A percentile compares a stretch with the other conserved stretches of the same genome.
phyloP scores from a whole-genome alignment of 164 flowering plant genomes.

The Santalum album region DNA sequence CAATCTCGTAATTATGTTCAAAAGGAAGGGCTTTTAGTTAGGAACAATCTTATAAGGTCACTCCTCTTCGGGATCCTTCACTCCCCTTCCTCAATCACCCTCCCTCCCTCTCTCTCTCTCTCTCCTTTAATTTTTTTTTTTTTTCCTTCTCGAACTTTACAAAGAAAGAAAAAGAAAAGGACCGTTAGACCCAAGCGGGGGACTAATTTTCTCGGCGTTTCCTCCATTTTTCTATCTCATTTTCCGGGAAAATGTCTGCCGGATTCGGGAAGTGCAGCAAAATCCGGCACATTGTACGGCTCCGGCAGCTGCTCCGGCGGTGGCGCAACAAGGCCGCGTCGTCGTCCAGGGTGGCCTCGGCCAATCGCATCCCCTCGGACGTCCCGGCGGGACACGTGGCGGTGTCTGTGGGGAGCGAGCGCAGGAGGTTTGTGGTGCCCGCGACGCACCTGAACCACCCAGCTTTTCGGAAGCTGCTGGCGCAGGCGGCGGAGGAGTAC shows the following conservation, averaged over 20 bases:
- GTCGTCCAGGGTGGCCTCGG: constrained; percentile 22
- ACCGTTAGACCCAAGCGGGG: background rate
- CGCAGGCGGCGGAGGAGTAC: constrained; percentile 74
- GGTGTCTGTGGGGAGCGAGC: constrained; percentile 63
- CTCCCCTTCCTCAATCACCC: too few relatives aligned
- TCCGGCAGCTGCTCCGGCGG: constrained; percentile 65
- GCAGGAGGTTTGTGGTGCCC: constrained; percentile 59
- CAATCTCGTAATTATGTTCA: constrained; percentile 18
- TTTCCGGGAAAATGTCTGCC: constrained; percentile 23
- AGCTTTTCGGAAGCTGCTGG: constrained; percentile 49
- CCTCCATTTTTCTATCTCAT: background rate
- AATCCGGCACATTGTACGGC: constrained; percentile 53
- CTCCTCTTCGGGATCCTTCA: background rate
- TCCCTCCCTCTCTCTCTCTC: too few relatives aligned
- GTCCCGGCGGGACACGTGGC: constrained; percentile 78
- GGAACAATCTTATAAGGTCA: constrained; percentile 11
- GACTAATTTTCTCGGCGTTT: background rate
- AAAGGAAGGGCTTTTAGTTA: constrained; percentile 18
- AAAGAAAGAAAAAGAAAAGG: too few relatives aligned
- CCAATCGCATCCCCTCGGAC: constrained; percentile 39
- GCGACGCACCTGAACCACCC: constrained; percentile 81
- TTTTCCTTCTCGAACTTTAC: too few relatives aligned
- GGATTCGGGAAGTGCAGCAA: constrained; percentile 41
- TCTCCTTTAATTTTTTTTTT: too few relatives aligned
- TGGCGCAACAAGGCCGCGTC: constrained; percentile 64